These are phyloP conservation scores for Gossypium anomalum DNA, from an alignment of 345 rosid genomes.

Conservation along the genomic window DNA sequence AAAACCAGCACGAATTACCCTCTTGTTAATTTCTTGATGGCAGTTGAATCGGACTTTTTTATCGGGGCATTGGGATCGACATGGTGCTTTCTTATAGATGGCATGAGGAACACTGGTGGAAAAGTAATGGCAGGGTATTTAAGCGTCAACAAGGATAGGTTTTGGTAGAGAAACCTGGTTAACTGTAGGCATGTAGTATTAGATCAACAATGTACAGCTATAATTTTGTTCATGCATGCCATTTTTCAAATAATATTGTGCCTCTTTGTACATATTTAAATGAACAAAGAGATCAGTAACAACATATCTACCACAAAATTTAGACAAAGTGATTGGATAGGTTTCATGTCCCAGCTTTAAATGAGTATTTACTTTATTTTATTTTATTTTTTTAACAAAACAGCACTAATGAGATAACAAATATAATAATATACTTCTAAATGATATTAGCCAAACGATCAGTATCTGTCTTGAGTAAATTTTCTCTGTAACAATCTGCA, in stretches of 20 bases:
- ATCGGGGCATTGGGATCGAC: slow-evolving; percentile 94
- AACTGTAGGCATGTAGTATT: background rate
- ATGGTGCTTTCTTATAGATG: slow-evolving; percentile 93
- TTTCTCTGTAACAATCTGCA: too few species aligned
- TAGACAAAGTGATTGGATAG: background rate
- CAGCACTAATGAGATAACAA: too few species aligned
- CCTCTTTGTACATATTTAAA: background rate
- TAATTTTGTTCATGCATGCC: background rate
- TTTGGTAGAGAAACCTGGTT: slow-evolving; percentile 53
- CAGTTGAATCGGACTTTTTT: slow-evolving; percentile 78
- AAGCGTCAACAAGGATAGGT: slow-evolving; percentile 87
- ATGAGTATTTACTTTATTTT: background rate
- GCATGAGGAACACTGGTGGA: slow-evolving; percentile 96
- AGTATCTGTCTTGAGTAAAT: too few species aligned
- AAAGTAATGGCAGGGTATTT: slow-evolving; percentile 91
- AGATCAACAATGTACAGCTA: background rate
- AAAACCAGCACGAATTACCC: slow-evolving; percentile 92
- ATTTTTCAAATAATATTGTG: background rate
- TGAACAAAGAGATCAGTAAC: background rate
- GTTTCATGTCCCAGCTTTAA: background rate
- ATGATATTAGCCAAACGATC: too few species aligned
- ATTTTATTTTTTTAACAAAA: too few species aligned
- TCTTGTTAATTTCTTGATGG: slow-evolving; percentile 90
- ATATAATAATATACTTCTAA: too few species aligned
- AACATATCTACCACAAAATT: background rate